Base-by-base conservation (phyloP, 345 rosid species). In the Eucalyptus camaldulensis region DNA sequence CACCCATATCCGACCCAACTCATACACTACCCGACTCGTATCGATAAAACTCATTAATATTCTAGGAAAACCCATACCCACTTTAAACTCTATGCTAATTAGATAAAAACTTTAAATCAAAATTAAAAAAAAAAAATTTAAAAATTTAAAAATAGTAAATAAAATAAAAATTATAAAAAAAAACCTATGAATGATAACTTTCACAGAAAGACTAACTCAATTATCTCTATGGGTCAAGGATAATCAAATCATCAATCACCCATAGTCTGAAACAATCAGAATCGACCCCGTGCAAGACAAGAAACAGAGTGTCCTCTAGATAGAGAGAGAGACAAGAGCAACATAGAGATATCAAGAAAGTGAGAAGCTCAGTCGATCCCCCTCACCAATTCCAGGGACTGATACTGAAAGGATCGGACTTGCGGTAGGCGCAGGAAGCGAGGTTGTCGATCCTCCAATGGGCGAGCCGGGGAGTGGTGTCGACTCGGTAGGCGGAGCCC, bases 401-500 rank as follows among this genome's bases (percentile, higher is more conserved):
- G 93, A 97, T 95, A 95, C 92, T 96, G 98, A 97, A 97, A 92
- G 99, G 96, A 90, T 97, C 98, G 91, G 99, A 96, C 91, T 97
- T 97, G 93, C 97, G 99, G 93, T 94, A 96, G 86, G 96, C 93
- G 90, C 93, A 96, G 58, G 99, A 96, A 92, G 96, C 94, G 69
- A 96, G 92, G 90, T 96, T 95, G 89, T 92, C 98, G 91, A 97
- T 97, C 89, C 98, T 92, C n/a, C 99, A 97, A 94, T 97, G 99
- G 87, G 99, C 99, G 90, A 96, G 98, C 83, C 99, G n/a, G 15
- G 98, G 91, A 19, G 96, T 95, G 91, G 98, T 96, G 88, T 97
- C 96, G 21, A 97, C 99, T 92, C 93, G 93, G 45, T 95, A 96
- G 89, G 97, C 98, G 88, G 98, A 96, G 43, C 43, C 43, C 43